Percentiles rank a stretch among this genome's conserved stretches.
phyloP scores from a whole-genome alignment of 345 rosid genomes.

The Draba incana region DNA sequence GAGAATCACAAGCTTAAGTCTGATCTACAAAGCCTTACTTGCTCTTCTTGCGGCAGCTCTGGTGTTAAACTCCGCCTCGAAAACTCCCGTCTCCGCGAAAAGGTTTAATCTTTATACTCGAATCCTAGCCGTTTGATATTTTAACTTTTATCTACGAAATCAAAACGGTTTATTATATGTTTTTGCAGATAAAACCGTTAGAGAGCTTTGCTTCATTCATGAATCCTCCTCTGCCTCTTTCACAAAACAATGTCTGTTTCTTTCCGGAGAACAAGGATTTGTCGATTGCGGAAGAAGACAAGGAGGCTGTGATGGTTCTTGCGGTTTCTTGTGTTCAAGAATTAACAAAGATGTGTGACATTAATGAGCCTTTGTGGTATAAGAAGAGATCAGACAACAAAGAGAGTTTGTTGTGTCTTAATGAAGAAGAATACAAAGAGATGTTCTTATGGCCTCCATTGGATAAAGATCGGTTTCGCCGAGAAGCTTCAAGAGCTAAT shows the following conservation, averaged over 20 bases:
- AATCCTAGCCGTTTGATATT: background rate
- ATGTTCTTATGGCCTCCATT: conserved; percentile 40
- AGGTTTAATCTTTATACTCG: conserved; percentile 4
- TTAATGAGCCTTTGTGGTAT: conserved; percentile 56
- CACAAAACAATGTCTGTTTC: background rate
- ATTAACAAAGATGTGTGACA: conserved; percentile 53
- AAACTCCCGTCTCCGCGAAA: conserved; percentile 13
- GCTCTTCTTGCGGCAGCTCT: conserved; percentile 56
- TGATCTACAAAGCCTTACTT: conserved; percentile 42
- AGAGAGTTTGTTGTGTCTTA: conserved; percentile 47
- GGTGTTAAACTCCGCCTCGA: conserved; percentile 39
- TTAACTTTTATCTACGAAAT: background rate
- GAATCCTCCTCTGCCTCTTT: conserved; percentile 2
- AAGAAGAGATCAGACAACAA: conserved; percentile 36
- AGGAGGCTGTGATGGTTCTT: conserved; percentile 47
- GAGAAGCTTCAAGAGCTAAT: conserved; percentile 62
- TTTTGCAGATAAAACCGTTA: conserved; percentile 14
- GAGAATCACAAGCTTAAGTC: conserved; percentile 56
- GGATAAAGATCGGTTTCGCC: conserved; percentile 44
- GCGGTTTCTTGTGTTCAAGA: conserved; percentile 62
- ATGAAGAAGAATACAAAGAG: conserved; percentile 60
- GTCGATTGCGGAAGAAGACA: conserved; percentile 41
- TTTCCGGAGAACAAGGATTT: conserved; percentile 23
- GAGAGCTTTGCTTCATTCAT: background rate
- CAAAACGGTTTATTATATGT: conserved; percentile 3